These are phyloP conservation scores for Vitis rotundifolia DNA, from an alignment of 164 flowering plant species.

Conservation along the genomic window DNA sequence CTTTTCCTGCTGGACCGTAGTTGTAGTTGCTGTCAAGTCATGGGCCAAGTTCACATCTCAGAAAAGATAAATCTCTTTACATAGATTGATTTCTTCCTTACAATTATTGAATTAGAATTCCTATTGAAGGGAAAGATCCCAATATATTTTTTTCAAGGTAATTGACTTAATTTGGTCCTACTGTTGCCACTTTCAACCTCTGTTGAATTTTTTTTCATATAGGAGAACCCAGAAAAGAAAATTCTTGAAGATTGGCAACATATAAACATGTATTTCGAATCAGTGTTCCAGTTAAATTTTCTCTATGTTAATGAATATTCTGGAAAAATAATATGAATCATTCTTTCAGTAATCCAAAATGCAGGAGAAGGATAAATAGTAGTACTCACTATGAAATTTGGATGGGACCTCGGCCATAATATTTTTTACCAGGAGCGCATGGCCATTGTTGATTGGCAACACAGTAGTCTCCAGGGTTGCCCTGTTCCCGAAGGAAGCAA, in stretches of 20 bases:
- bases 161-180: not conserved
- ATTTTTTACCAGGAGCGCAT: constrained; percentile 23
- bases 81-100: too few species aligned
- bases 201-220: not conserved
- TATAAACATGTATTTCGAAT: too few species aligned
- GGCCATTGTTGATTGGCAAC: constrained; percentile 11
- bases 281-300: too few species aligned
- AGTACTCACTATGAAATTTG: constrained; percentile 22
- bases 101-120: too few species aligned
- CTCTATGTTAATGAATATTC: not conserved
- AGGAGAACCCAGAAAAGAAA: constrained; percentile 4
- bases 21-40: constrained; percentile 37
- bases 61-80: too few species aligned
- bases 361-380: too few species aligned
- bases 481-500: constrained; percentile 21
- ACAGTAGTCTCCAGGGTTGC: constrained; percentile 6
- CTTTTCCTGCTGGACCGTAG: constrained; percentile 37
- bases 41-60: too few species aligned
- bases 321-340: not conserved
- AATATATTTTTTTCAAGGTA: not conserved
- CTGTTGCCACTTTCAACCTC: not conserved
- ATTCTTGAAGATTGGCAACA: not conserved
- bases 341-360: not conserved
- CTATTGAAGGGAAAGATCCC: too few species aligned
- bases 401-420: constrained; percentile 38